phyloP scores from a whole-genome alignment of 1,284 basidiomycete species.

The Ustilago loliicola region DNA sequence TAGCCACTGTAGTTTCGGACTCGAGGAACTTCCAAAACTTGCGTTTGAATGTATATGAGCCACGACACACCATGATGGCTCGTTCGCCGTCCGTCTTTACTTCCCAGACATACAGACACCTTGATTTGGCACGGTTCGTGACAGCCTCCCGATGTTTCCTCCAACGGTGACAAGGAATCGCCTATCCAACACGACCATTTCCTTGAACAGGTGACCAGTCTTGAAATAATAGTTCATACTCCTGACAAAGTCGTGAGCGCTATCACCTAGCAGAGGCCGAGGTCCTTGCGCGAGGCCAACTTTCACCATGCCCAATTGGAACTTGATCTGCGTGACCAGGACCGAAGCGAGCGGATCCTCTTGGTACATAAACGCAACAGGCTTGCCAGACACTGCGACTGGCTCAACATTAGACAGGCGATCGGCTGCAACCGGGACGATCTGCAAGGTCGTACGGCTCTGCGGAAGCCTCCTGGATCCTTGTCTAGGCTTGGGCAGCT shows the following conservation, averaged over 20 bases:
- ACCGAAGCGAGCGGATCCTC: neutral
- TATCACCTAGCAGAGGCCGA: neutral
- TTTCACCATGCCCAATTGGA: neutral
- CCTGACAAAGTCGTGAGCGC: neutral
- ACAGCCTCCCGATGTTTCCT: neutral
- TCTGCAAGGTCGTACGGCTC: neutral
- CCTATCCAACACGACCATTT: neutral
- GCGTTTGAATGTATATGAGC: neutral
- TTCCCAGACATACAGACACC: neutral
- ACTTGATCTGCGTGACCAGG: neutral
- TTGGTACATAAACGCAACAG: neutral
- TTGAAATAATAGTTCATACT: neutral
- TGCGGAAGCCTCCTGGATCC: neutral
- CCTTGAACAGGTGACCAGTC: neutral
- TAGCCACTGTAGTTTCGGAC: neutral
- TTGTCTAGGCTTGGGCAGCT: neutral
- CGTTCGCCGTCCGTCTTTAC: neutral
- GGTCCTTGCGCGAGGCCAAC: rapidly evolving
- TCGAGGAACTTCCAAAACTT: neutral
- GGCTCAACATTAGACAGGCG: neutral
- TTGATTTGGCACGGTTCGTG: neutral
- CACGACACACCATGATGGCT: constrained; percentile 9
- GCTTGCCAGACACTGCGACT: neutral
- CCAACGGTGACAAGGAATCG: neutral
- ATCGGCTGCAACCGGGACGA: neutral